Conservation (phyloP, 371 early-diverging fungal species). For the Smittium culicis region DNA sequence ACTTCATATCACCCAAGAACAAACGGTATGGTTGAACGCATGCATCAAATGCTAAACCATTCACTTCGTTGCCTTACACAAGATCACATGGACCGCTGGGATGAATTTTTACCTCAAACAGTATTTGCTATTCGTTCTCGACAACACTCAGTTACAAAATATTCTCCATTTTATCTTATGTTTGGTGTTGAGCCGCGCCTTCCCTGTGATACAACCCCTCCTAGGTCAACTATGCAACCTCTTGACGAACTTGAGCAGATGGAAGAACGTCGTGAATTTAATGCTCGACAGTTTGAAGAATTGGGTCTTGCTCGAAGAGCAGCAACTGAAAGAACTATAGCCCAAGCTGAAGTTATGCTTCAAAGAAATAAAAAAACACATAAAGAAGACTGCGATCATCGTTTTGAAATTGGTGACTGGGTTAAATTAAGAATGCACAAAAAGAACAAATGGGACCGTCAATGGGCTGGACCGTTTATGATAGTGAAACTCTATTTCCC, state of each 20-base stretch:
- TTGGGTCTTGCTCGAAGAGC: slow-evolving; percentile 1
- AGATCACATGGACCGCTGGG: slow-evolving; percentile 13
- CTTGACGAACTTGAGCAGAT: slow-evolving; percentile 1
- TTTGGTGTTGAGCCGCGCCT: slow-evolving; percentile 6
- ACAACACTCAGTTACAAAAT: slow-evolving; percentile 1
- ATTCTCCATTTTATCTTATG: slow-evolving; percentile 1
- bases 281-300: slow-evolving; percentile 1
- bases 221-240: slow-evolving; percentile 1
- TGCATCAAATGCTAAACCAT: slow-evolving; percentile 6
- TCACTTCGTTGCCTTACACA: slow-evolving; percentile 1
- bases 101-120: slow-evolving; percentile 11
- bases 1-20: slow-evolving; percentile 3
- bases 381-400: slow-evolving; percentile 1
- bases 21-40: slow-evolving; percentile 9
- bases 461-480: slow-evolving; percentile 1
- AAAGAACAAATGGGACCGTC: slow-evolving; percentile 1
- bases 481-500: slow-evolving; percentile 1
- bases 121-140: slow-evolving; percentile 3
- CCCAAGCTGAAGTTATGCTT: slow-evolving; percentile 1
- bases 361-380: neutral
- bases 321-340: slow-evolving; percentile 1
- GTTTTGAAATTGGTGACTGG: neutral
- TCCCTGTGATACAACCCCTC: slow-evolving; percentile 4
- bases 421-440: slow-evolving; percentile 1
- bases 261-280: slow-evolving; percentile 1